These are phyloP conservation scores for Neocallimastix lanati DNA, from an alignment of 192 early-diverging fungal genomes.

Conservation along the genomic window DNA sequence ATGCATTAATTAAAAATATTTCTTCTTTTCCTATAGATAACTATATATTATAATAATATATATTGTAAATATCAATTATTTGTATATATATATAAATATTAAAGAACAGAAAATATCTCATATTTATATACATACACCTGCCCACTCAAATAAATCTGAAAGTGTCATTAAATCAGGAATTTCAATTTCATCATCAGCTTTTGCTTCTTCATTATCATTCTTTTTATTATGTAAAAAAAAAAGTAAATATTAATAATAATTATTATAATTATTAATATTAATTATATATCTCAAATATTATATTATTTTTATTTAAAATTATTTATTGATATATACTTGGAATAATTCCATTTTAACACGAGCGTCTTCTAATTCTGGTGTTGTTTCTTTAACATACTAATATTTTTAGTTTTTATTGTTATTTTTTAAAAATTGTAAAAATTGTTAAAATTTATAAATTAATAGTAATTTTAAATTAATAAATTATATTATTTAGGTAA, in stretches of 20 bases:
- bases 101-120: constrained; percentile 3
- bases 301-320: background rate
- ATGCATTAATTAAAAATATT: constrained; percentile 31
- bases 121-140: constrained; percentile 28
- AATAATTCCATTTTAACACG: constrained; percentile 2
- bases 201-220: background rate
- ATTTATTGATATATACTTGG: background rate
- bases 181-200: constrained; percentile 23
- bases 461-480: too few species aligned
- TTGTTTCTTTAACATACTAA: background rate
- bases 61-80: background rate
- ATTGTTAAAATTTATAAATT: too few species aligned
- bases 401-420: too few species aligned
- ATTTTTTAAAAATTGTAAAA: too few species aligned
- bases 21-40: constrained; percentile 32
- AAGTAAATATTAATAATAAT: too few species aligned
- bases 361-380: background rate
- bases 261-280: too few species aligned
- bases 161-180: constrained; percentile 41
- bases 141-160: constrained; percentile 36
- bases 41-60: constrained; percentile 1
- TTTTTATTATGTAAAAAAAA: too few species aligned
- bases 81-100: constrained; percentile 1
- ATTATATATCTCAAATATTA: too few species aligned
- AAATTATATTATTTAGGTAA: too few species aligned